Evolutionary conservation across 805 yeast species (phyloP), one percentile per base, ranked within the genome.

Genomic region (Trichomonascus vanleenenianus): DNA sequence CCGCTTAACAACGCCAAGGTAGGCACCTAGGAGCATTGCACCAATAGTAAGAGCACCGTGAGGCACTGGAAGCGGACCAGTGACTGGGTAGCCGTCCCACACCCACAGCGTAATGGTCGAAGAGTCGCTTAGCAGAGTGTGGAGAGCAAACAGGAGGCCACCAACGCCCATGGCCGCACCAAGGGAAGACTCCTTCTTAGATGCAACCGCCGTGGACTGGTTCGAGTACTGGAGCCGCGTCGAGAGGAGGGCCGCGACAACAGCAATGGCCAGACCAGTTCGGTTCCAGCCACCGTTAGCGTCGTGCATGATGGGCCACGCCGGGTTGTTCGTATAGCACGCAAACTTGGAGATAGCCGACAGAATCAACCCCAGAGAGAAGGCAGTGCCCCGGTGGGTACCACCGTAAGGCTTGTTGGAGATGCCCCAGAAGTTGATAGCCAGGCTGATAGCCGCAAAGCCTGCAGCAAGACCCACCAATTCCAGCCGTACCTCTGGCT

Each of bases 21-120:
- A 68, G 7, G 71, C 64, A 37, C 95, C 96, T 2, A 72, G 42
- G 10, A 75, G 63, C 71, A 84, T 72, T 4, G 78, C 75, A 9
- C 67, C 59, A 49, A 89, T 73, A 20, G 85, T 76, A 22, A 83
- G 50, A 9, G 64, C 47, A 40, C 94, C 91, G 54, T 86, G 87
- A 27, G 95, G 87, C 39, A 88, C 78, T 10, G 97, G 94, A 3
- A 84, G 73, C 9, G 97, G 96, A 0, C 95, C 94, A 2, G 68
- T 67, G n/a, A 85, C 70, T 36, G 95, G 95, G 61, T 74, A 91
- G 1, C 98, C 98, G 50, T 81, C 84, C 97, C 97, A 93, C n/a
- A 80, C 78, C 97, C 97, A 93, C 40, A 81, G 71, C n/a, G 86
- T 83, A 37, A 91, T 72, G 8, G 93, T 84, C 2, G 95, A 81